Evolutionary conservation across 176 grass and related monocot genomes (phyloP), one percentile per base, ranked within the genome.

Genomic region (Oryza nivara): DNA sequence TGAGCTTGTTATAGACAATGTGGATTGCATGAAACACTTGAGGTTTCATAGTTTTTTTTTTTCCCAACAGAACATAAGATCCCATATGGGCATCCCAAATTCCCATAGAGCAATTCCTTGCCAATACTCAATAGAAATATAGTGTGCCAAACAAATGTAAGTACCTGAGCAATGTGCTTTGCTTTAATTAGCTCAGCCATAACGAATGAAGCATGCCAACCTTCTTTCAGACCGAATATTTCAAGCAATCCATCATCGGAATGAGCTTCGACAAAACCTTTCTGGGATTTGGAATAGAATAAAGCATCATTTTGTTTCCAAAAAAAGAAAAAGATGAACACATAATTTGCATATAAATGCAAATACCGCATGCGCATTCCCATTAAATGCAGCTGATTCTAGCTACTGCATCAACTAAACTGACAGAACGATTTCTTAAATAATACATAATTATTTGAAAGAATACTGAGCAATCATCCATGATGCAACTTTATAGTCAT

Each of bases 181-280:
- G 96, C 96, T 88, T 91, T 95, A 75, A 99, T 99, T 80, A 99
- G 79, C 66, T 99, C 88, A 70, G 92, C 80, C 96, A 99, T 92
- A 70, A 99, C 96, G 70, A 99, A 87, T 63, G 96, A 96, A 70
- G 96, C 96, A 88, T 99, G 96, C 96, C 96, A 99, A 23, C 96
- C 96, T 94, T 99, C 88, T 60, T 99, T 99, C 47, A 99, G 79
- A 67, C 96, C 96, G 87, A 99, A 99, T 88, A 99, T 96, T 92
- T 99, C 96, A 81, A 99, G 73, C 82, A 99, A 87, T 32, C 96
- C 93, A 74, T 99, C 96, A 66, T 99, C 96, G 20, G 92, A 85
- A 84, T 82, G 93, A 83, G 93, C 96, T 89, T 99, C 88, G 75
- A 89, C 82, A 86, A 94, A 99, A 30, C 90, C 86, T 92, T 41